phyloP scores from a whole-genome alignment of 495 filamentous ascomycete genomes.

The Amphirosellinia nigrospora region DNA sequence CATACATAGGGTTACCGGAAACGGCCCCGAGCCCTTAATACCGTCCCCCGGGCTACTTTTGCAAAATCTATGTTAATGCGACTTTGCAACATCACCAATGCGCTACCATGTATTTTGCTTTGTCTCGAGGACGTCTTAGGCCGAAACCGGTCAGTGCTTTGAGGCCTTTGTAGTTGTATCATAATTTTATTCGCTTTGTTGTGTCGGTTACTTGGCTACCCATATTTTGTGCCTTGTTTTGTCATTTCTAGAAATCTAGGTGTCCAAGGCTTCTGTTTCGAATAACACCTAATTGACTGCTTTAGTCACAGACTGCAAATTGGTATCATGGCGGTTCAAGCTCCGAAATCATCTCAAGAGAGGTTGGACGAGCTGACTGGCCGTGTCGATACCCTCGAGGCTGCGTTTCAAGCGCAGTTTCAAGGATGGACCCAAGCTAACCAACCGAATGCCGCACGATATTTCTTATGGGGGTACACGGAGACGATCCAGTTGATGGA shows the following conservation, averaged over 20 bases:
- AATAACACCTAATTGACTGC: background rate
- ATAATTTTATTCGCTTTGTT: background rate
- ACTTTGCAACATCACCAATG: background rate
- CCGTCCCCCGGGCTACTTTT: background rate
- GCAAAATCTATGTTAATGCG: background rate
- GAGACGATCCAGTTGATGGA: background rate
- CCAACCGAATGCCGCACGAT: too few species aligned
- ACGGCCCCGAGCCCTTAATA: background rate
- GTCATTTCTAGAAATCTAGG: background rate
- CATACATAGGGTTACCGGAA: background rate
- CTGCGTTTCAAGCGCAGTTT: background rate
- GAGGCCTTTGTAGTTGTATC: background rate
- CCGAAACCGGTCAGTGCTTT: background rate
- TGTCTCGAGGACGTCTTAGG: background rate
- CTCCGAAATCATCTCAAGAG: background rate
- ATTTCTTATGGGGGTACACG: background rate
- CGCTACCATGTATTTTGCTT: background rate
- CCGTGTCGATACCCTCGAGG: background rate
- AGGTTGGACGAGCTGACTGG: slow-evolving; percentile 2
- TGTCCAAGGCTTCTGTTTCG: background rate
- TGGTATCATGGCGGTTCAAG: background rate
- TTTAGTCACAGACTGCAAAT: background rate
- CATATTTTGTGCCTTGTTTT: slow-evolving; percentile 13
- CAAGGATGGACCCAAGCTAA: background rate
- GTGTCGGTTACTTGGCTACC: background rate